phyloP scores from a whole-genome alignment of 106 monocot species.

The Dendrobium nobile region DNA sequence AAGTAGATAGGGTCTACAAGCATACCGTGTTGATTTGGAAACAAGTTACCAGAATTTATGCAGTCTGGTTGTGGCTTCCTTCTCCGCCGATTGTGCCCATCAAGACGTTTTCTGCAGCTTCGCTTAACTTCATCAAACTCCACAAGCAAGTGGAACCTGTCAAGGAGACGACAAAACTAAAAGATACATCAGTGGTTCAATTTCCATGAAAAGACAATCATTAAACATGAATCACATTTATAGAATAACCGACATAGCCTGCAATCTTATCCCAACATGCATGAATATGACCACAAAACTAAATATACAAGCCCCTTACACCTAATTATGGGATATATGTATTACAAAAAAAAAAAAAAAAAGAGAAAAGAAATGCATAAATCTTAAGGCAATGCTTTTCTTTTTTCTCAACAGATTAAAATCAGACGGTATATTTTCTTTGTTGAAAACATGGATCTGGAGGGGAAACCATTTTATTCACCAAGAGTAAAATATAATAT shows the following conservation, averaged over 20 bases:
- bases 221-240: not conserved
- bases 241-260: too few relatives aligned
- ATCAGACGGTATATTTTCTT: too few relatives aligned
- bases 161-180: not conserved
- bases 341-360: too few relatives aligned
- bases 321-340: too few relatives aligned
- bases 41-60: slow-evolving; percentile 38
- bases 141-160: slow-evolving; percentile 55
- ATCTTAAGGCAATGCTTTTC: too few relatives aligned
- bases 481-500: too few relatives aligned
- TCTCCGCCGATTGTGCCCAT: slow-evolving; percentile 76
- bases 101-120: slow-evolving; percentile 92
- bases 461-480: too few relatives aligned
- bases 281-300: not conserved
- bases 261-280: not conserved
- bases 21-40: slow-evolving; percentile 51
- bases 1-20: not conserved
- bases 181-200: not conserved
- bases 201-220: not conserved
- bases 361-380: too few relatives aligned
- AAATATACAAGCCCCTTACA: not conserved
- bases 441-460: too few relatives aligned
- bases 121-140: slow-evolving; percentile 87
- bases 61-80: slow-evolving; percentile 63
- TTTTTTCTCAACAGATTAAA: too few relatives aligned